phyloP scores from a whole-genome alignment of 495 filamentous ascomycete species.

The Penicillium argentinense region DNA sequence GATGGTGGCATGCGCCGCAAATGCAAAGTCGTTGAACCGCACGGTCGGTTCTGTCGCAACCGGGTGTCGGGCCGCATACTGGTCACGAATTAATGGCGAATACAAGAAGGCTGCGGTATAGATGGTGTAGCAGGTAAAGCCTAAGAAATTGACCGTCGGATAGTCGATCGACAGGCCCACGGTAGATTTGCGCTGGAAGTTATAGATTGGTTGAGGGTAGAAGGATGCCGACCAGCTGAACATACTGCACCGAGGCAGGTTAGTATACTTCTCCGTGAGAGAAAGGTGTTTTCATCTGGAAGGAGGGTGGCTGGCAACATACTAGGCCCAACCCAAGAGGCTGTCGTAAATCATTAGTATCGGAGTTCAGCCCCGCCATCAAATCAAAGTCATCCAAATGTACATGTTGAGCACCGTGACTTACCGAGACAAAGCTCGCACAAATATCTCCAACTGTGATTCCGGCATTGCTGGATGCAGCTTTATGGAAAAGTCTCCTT shows the following conservation, averaged over 20 bases:
- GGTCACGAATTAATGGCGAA: constrained; percentile 69
- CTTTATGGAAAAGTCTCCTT: neutral
- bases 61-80: constrained; percentile 84
- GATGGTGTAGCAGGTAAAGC: constrained; percentile 76
- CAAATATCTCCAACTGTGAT: constrained; percentile 35
- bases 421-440: constrained; percentile 46
- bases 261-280: no score
- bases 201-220: constrained; percentile 84
- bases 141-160: constrained; percentile 76
- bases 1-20: constrained; percentile 74
- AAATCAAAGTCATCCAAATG: no score
- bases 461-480: constrained; percentile 4
- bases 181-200: constrained; percentile 71
- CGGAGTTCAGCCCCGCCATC: constrained; percentile 1
- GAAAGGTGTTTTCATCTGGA: no score
- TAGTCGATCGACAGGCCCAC: constrained; percentile 84
- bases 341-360: constrained; percentile 21
- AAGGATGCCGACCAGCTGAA: constrained; percentile 85
- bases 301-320: constrained; percentile 14
- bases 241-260: constrained; percentile 39
- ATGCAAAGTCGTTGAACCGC: constrained; percentile 84
- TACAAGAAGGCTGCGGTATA: constrained; percentile 74
- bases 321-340: constrained; percentile 47
- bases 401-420: no score
- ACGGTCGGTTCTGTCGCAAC: constrained; percentile 74